Evolutionary conservation across 768 basidiomycete species (phyloP).

Genomic region (Hypsizygus marmoreus): DNA sequence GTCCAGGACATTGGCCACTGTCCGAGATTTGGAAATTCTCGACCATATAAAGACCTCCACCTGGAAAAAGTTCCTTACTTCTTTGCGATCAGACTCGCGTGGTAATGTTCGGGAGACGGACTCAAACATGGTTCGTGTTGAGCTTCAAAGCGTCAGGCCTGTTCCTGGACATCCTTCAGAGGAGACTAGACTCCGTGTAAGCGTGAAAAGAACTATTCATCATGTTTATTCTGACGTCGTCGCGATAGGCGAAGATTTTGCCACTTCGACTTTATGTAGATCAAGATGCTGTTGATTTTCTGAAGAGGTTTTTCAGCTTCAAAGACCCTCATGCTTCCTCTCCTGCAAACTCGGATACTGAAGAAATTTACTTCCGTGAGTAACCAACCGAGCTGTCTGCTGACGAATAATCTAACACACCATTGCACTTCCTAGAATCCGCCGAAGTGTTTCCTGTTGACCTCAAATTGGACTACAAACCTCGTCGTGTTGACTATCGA

Average conservation of each 20-base stretch:
- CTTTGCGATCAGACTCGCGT: constrained; percentile 77
- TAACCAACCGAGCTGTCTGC: constrained; percentile 5
- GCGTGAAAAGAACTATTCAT: constrained; percentile 29
- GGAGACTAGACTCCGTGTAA: constrained; percentile 77
- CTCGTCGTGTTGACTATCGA: constrained; percentile 91
- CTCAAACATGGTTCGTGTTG: constrained; percentile 91
- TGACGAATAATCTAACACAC: background rate
- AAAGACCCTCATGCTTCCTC: constrained; percentile 55
- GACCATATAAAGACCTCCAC: constrained; percentile 99
- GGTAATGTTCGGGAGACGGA: constrained; percentile 90
- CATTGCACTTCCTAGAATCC: constrained; percentile 60
- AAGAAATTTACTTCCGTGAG: constrained; percentile 77
- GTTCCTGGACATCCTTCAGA: constrained; percentile 65
- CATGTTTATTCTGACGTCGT: background rate
- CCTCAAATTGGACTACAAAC: constrained; percentile 97
- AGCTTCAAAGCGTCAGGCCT: constrained; percentile 74
- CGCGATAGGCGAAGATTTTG: constrained; percentile 76
- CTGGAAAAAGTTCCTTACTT: constrained; percentile 96
- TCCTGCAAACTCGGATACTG: constrained; percentile 36
- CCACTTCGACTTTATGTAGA: constrained; percentile 94
- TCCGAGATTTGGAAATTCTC: constrained; percentile 82
- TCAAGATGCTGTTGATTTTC: constrained; percentile 96
- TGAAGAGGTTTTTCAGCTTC: constrained; percentile 96
- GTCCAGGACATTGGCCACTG: constrained; percentile 65
- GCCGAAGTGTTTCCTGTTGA: constrained; percentile 96